Evolutionary conservation across 139 green algal species (phyloP), one percentile per base, ranked within the genome.

Genomic region (Closterium sp.): DNA sequence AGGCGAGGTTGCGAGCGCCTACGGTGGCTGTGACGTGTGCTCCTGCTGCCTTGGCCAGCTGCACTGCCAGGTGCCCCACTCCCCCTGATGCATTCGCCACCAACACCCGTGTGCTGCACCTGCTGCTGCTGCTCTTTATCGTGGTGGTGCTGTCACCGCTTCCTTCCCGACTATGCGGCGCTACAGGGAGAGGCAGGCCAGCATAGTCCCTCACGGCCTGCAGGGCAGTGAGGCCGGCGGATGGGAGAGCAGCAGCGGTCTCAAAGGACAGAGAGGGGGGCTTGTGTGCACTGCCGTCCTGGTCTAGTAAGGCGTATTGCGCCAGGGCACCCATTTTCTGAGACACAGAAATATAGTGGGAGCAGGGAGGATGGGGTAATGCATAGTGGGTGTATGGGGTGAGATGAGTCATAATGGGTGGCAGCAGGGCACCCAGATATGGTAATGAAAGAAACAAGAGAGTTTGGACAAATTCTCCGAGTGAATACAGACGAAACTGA

Each of bases 21-120:
- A 31, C 33, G 10, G 87, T 90, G 23, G 87, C 87, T 21, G 87
- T 90, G 16, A 90, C 87, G 87, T 90, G 87, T 34, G 87, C 87
- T 16, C 87, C 87, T 28, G 87, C 87, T 35, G 31, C 28, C 87
- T 90, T 90, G 0, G 87, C 87, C 23, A 90, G 35, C 87, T 90
- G 87, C 35, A 90, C 87, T n/a, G 87, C 87, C 23, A 84, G 9
- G 28, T 90, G 87, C 21, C 87, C 87, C 35, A 90, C 87, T 28
- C 87, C 87, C 23, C 87, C 87, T 23, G 87, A 90, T 28, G 35
- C 87, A 30, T 34, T 36, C 34, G 30, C 25, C 28, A 90, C 87
- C 23, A 90, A 34, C 35, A 90, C 87, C n/a, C 81, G 81, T 2
- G n/a, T 28, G 0, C 81, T 84, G 87, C 2, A n/a, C 25, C 35